Percentiles rank a stretch among this genome's conserved stretches.
These are phyloP conservation scores for Fusarium setosum DNA, from an alignment of 2,329 filamentous ascomycete species.

Conservation along the genomic window DNA sequence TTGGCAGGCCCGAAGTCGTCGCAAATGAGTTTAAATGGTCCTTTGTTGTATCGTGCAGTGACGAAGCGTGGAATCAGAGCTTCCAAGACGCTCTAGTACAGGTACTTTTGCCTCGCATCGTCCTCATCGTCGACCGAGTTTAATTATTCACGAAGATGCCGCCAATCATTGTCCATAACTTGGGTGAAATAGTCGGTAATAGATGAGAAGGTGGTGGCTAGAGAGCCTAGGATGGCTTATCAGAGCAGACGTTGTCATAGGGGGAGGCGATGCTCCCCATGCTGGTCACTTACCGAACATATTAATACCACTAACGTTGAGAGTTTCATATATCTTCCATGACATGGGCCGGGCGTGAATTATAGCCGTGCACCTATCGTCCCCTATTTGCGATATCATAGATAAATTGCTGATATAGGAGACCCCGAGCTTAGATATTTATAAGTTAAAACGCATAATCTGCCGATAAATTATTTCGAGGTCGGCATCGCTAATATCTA, in stretches of 20 bases:
- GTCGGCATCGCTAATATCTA: not conserved
- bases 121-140: conserved; percentile 11
- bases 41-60: not conserved
- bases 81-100: not conserved
- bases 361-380: not conserved
- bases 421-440: conserved; percentile 4
- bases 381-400: not conserved
- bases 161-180: not conserved
- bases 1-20: not conserved
- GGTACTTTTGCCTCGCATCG: conserved; percentile 5
- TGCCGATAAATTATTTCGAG: conserved; percentile 3
- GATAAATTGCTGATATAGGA: conserved; percentile 6
- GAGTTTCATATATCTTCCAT: not conserved
- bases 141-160: not conserved
- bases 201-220: not conserved
- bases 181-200: conserved; percentile 3
- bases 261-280: no score
- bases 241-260: not conserved
- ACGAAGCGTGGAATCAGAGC: not conserved
- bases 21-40: conserved; percentile 7
- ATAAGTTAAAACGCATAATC: not conserved
- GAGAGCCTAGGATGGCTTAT: not conserved
- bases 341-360: conserved; percentile 2
- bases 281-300: conserved; percentile 1
- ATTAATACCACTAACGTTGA: not conserved